Percentiles rank a stretch among this genome's conserved stretches.
Conservation (phyloP, 2,329 filamentous ascomycete species). For the Mycosphaerella sp. region DNA sequence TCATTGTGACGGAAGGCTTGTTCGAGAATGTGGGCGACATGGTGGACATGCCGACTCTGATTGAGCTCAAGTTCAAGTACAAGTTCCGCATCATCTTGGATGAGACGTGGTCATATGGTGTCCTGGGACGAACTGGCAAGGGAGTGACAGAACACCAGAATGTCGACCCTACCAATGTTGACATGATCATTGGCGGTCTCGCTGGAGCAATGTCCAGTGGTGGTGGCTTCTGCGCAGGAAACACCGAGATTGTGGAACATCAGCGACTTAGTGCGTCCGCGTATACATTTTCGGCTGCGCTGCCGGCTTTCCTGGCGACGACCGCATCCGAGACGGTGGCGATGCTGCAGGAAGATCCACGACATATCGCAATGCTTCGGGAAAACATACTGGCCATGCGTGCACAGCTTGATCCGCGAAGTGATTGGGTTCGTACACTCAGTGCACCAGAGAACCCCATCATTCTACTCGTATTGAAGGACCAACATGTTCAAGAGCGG, state of each 20-base stretch:
- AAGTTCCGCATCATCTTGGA: constrained; percentile 98
- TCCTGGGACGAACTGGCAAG: constrained; percentile 82
- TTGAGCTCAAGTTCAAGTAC: constrained; percentile 91
- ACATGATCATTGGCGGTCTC: constrained; percentile 95
- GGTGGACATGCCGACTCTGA: constrained; percentile 76
- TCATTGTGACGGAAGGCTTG: constrained; percentile 91
- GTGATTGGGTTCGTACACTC: constrained; percentile 83
- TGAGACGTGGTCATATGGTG: constrained; percentile 95
- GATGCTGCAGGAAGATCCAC: constrained; percentile 78
- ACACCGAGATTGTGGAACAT: constrained; percentile 87
- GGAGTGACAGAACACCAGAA: constrained; percentile 95
- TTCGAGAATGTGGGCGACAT: constrained; percentile 88
- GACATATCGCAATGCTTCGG: constrained; percentile 69
- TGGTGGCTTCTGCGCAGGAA: constrained; percentile 91
- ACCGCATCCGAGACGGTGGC: constrained; percentile 87
- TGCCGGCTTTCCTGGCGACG: constrained; percentile 91
- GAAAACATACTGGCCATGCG: constrained; percentile 84
- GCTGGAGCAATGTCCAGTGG: constrained; percentile 85
- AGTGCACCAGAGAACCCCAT: constrained; percentile 81
- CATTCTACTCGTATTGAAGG: constrained; percentile 75
- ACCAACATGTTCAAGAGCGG: constrained; percentile 68
- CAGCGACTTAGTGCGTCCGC: constrained; percentile 88
- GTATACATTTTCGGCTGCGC: constrained; percentile 91
- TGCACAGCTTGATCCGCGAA: constrained; percentile 81
- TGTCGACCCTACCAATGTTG: constrained; percentile 84